Evolutionary conservation across 1,139 yeast species (phyloP).

Genomic region (Candida tetrigidarum): DNA sequence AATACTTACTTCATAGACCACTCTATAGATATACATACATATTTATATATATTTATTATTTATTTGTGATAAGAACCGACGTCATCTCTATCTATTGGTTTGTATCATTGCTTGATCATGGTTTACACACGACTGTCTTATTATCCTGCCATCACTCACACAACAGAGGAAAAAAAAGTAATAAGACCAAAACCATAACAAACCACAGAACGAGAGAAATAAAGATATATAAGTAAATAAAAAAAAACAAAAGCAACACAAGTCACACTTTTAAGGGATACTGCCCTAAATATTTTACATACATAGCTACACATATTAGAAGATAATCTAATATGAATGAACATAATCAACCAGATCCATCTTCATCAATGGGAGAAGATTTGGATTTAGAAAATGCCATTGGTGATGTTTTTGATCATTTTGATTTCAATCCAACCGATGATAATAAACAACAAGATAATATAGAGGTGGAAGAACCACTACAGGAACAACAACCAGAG

Average conservation of each 20-base stretch:
- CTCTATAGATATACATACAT: no score
- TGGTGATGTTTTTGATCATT: conserved; percentile 41
- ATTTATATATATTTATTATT: background rate
- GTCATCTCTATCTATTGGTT: background rate
- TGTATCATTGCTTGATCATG: background rate
- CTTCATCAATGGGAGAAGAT: conserved; percentile 3
- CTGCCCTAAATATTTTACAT: background rate
- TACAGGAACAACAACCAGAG: conserved; percentile 6
- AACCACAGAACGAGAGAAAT: background rate
- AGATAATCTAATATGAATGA: conserved; percentile 1
- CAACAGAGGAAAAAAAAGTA: background rate
- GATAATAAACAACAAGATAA: conserved; percentile 7
- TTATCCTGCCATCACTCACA: conserved; percentile 2
- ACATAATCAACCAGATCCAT: background rate
- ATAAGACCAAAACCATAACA: conserved; percentile 2
- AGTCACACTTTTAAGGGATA: conserved; percentile 7
- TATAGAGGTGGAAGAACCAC: background rate
- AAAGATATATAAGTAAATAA: no score
- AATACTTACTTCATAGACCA: background rate
- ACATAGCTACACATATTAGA: background rate
- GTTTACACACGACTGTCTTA: background rate
- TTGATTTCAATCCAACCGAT: conserved; percentile 21
- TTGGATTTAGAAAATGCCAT: conserved; percentile 27
- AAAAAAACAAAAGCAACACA: conserved; percentile 6
- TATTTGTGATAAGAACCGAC: no score